phyloP scores from a whole-genome alignment of 73 alveolate species.

The Blepharisma japonicum region DNA sequence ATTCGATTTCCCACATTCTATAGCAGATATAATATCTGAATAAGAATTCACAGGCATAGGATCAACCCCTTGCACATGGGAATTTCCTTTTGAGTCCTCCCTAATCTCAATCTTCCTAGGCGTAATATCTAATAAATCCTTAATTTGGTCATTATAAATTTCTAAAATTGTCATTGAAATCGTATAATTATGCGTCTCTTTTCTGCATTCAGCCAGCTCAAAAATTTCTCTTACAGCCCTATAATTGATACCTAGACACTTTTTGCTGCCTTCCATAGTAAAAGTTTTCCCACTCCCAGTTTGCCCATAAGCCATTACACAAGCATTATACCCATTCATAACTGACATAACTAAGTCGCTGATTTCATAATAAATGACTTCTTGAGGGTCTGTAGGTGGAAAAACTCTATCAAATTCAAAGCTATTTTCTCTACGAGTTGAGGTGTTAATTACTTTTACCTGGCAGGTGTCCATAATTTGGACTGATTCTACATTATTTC shows the following conservation, averaged over 20 bases:
- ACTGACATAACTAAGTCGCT: constrained; percentile 87
- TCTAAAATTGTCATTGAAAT: constrained; percentile 86
- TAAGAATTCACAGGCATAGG: constrained; percentile 91
- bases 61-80: constrained; percentile 94
- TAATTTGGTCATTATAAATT: constrained; percentile 88
- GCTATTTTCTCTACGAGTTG: constrained; percentile 1
- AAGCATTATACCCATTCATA: constrained; percentile 92
- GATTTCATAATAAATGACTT: constrained; percentile 39
- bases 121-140: constrained; percentile 84
- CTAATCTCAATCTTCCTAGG: constrained; percentile 81
- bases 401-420: constrained; percentile 27
- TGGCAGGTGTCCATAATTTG: constrained; percentile 27
- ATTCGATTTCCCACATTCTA: constrained; percentile 97
- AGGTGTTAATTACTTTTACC: neutral
- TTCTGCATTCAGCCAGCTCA: constrained; percentile 75
- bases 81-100: constrained; percentile 95
- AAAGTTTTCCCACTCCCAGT: constrained; percentile 98
- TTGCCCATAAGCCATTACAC: constrained; percentile 97
- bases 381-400: constrained; percentile 14
- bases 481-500: neutral
- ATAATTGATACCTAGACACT: constrained; percentile 76
- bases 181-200: constrained; percentile 74
- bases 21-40: constrained; percentile 88
- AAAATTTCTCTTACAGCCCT: constrained; percentile 89
- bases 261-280: constrained; percentile 85